phyloP scores from a whole-genome alignment of 2,329 filamentous ascomycete genomes.

The Hirsutella minnesotensis region DNA sequence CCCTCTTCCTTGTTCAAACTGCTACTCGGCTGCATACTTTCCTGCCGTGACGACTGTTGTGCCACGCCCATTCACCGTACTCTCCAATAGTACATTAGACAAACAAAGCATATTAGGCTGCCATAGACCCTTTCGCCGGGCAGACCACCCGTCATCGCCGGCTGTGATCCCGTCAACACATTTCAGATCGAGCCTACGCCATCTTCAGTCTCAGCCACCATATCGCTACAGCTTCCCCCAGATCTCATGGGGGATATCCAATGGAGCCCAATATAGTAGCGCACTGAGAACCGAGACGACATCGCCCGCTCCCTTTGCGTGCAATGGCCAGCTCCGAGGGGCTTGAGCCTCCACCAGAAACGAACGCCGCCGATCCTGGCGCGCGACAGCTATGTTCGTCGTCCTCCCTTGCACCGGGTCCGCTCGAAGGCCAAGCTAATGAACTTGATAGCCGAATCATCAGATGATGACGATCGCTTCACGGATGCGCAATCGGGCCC shows the following conservation, averaged over 20 bases:
- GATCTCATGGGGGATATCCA: too few relatives aligned
- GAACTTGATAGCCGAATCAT: slow-evolving; percentile 29
- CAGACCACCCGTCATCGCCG: too few relatives aligned
- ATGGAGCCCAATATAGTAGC: neutral
- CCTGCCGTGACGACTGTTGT: too few relatives aligned
- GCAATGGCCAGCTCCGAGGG: slow-evolving; percentile 18
- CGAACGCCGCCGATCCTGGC: slow-evolving; percentile 37
- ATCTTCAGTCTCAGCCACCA: neutral
- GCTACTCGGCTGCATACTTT: neutral
- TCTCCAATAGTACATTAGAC: too few relatives aligned
- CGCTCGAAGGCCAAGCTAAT: neutral
- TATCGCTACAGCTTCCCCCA: neutral
- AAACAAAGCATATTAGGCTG: too few relatives aligned
- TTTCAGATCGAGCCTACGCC: too few relatives aligned
- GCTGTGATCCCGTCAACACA: too few relatives aligned
- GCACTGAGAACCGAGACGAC: neutral
- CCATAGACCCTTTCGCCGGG: too few relatives aligned
- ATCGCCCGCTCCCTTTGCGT: neutral
- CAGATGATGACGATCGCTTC: slow-evolving; percentile 59
- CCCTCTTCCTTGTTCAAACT: neutral
- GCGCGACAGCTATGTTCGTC: slow-evolving; percentile 45
- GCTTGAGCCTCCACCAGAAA: slow-evolving; percentile 20
- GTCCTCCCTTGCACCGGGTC: neutral
- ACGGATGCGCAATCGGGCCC: slow-evolving; percentile 50
- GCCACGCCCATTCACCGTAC: too few relatives aligned